Base-by-base conservation (phyloP, 768 basidiomycete species). In the Mycena floridula region DNA sequence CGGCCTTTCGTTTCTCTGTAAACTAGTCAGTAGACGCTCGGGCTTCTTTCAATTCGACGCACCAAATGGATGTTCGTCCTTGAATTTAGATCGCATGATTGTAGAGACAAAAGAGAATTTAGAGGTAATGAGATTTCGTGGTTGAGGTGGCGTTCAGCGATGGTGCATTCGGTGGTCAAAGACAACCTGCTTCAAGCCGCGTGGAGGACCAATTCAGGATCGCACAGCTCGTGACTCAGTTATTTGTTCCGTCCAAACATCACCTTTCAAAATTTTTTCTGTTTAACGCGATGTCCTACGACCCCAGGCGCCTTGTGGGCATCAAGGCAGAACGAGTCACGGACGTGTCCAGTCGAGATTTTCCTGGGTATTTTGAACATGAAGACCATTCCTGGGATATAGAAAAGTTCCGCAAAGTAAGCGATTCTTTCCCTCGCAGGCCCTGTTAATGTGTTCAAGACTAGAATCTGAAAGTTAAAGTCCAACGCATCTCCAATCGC, bases 51-150 rank as follows among this genome's bases (percentile, higher is more conserved):
- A 35, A 35, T 15, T 18, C 40, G 32, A 70, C 82, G 57, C 42
- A 95, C 95, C 95, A 64, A 97, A 98, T 50, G 91, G 91, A 67
- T 99, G 95, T 70, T 98, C 95, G 69, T 97, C 95, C 82, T 93
- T 94, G 75, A 94, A 94, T 70, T 93, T 93, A 61, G 90, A 91
- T 67, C 89, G 81, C 89, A 91, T 91, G 47, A 50, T 70, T 57
- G 42, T n/a, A n/a, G n/a, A n/a, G n/a, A n/a, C 16, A 23, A 7
- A 23, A 37, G 42, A 43, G 25, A n/a, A n/a, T n/a, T n/a, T n/a
- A n/a, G n/a, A n/a, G n/a, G n/a, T n/a, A n/a, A n/a, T n/a, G n/a
- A n/a, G n/a, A n/a, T n/a, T n/a, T n/a, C n/a, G n/a, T n/a, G n/a
- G n/a, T n/a, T n/a, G n/a, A n/a, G n/a, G n/a, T n/a, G n/a, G n/a